Base-by-base conservation (phyloP, 2,329 filamentous ascomycete genomes). In the Scytalidium sp. region DNA sequence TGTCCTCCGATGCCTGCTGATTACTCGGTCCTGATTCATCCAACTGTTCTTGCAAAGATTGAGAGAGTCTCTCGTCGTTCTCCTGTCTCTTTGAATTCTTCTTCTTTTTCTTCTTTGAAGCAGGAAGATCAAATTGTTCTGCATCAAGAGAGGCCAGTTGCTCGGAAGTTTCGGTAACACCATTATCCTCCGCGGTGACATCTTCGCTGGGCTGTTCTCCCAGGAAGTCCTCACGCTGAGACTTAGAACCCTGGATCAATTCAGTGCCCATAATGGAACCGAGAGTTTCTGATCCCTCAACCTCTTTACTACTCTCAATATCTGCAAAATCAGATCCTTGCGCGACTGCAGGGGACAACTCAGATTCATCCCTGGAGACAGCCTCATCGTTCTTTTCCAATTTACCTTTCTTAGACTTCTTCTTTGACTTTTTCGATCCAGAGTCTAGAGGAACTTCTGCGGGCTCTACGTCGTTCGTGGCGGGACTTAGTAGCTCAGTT, bases 321-420 rank as follows among this genome's bases (percentile, higher is more conserved):
- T 43, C 41, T 13, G 41, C 41, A 20, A 19, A 5, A 22, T 7
- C 17, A 3, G 19, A 5, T 6, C 15, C 6, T 20, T 20, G 41
- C 41, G 17, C 41, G 15, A 22, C n/a, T 6, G 41, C 11, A 22
- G 41, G 41, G 19, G 41, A 11, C 15, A 19, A 13, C 10, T 22
- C 17, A 11, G 27, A 13, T 43, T 41, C 45, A 20, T 27, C 11
- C 25, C 43, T 36, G 9, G 23, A 19, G 8, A 41, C 8, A 41
- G 45, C 11, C 25, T 10, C 15, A 8, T 41, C 45, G 4, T 8
- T 17, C 13, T 27, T 3, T 36, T 36, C 32, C 13, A 15, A 19
- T 22, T 47, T 39, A 8, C 41, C 22, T 20, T 50, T 56, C 49
- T 64, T 67, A 49, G 61, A 65, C 50, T 64, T 62, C 41, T 58